Base-by-base conservation (phyloP, 2,329 filamentous ascomycete species). In the Macroventuria anomochaeta region DNA sequence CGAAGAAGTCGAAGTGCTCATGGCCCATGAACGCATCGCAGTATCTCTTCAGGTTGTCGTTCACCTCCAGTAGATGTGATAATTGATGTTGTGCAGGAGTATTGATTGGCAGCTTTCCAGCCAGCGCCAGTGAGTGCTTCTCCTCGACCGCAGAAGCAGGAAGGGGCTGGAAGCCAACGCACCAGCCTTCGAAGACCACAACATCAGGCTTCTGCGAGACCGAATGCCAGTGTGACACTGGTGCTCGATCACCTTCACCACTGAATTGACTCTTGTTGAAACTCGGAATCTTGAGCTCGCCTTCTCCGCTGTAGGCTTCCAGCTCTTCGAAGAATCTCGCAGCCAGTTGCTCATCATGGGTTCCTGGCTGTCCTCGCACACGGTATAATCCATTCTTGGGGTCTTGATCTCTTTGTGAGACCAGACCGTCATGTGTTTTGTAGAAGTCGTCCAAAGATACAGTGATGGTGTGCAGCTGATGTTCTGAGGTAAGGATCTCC, bases 171-270 rank as follows among this genome's bases (percentile, higher is more conserved):
- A 96, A 96, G 2, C 91, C 93, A 11, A 96, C 86, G 72, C 89
- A 95, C 93, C 92, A 96, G 15, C 93, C 92, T 74, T 97, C 92
- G 59, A 96, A 87, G 44, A 96, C 84, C 18, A 96, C 82, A 6
- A 93, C 85, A 44, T 83, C 80, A 2, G 85, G 75, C n/a, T 74
- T 78, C 2, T 71, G 75, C 61, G 85, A 85, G 54, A 88, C 80
- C 12, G 69, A 68, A 21, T 80, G 76, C 90, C 91, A 96, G 39
- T 81, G 69, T 10, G 75, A 76, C 51, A 83, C 75, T 0, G 88
- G 84, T 1, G 84, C 79, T 42, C 92, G 87, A 75, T 96, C 91
- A 18, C 92, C 92, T 57, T 88, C 83, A 10, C 92, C 92, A 18
- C 79, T 76, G 75, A 87, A 91, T 13, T 86, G 85, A 46, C 88